Base-by-base conservation (phyloP, 2,329 filamentous ascomycete genomes). In the Aspergillus puulaauensis region DNA sequence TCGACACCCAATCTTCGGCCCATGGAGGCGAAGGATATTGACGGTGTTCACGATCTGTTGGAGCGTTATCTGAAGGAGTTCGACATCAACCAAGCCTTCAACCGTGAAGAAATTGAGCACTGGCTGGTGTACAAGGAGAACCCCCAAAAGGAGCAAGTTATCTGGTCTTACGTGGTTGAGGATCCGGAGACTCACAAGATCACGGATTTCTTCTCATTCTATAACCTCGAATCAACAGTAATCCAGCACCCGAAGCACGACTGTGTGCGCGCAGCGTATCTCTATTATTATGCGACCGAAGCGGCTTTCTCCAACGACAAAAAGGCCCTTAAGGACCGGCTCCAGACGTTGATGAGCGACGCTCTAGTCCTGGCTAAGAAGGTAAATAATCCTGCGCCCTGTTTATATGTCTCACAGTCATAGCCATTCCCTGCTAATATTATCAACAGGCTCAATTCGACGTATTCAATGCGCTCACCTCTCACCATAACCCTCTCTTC, bases 201-300 rank as follows among this genome's bases (percentile, higher is more conserved):
- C 70, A 97, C 91, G 39, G 95, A 99, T 76, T 97, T 96, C 78
- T 89, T 97, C 78, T 97, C 92, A 39, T 99, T 98, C 79, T 99
- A 98, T 81, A 88, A 87, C 70, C 88, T 99, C 35, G 92, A 96
- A 73, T 96, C 92, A 15, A 95, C 91, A 1, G 90, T 97, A 58
- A 96, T 99, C 68, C 87, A 89, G 65, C 86, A 91, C 70, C 79
- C 85, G 46, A 90, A 90, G 73, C 89, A 96, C 77, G 83, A 86
- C 59, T 85, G 86, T 57, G 87, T 99, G 68, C 89, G 88, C 64
- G 95, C 93, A 3, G 95, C 95, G 31, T 99, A 99, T 76, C 84
- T 98, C 55, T 99, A 93, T 80, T 99, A 99, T 82, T 99, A 99
- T 73, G 95, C 90, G 57, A 90, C 89, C 6, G 91, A 96, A 68